Evolutionary conservation across 148 eudicot species (phyloP).

Genomic region (Rhododendron ferrugineum): DNA sequence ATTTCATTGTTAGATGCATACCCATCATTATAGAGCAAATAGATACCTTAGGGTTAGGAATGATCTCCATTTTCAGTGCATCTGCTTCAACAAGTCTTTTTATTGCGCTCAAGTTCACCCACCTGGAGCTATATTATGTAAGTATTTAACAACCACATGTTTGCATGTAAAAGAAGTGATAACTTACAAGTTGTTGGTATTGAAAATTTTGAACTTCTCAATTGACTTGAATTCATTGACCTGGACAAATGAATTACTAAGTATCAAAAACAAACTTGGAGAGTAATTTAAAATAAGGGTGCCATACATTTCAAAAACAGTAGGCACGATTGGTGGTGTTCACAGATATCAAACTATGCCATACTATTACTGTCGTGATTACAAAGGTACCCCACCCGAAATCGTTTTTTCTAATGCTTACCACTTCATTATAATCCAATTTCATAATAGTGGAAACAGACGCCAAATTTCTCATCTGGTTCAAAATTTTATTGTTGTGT

Average conservation of each 20-base stretch:
- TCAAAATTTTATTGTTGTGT: background rate
- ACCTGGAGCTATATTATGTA: constrained; percentile 35
- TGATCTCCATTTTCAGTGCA: constrained; percentile 97
- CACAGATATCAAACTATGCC: background rate
- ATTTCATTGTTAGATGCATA: background rate
- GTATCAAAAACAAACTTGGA: background rate
- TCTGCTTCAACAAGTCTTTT: constrained; percentile 88
- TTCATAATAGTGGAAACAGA: background rate
- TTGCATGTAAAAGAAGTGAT: background rate
- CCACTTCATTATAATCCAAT: background rate
- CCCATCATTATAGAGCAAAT: background rate
- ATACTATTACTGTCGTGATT: background rate
- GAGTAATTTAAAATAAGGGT: background rate
- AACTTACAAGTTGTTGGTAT: constrained; percentile 90
- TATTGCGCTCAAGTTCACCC: constrained; percentile 88
- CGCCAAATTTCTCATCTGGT: background rate
- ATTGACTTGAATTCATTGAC: constrained; percentile 94
- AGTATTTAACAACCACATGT: background rate
- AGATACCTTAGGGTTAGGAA: constrained; percentile 97
- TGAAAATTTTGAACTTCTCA: constrained; percentile 99
- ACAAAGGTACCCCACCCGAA: background rate
- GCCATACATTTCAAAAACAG: background rate
- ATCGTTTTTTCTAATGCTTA: background rate
- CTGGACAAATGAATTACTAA: constrained; percentile 36
- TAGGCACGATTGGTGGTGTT: background rate